Base-by-base conservation (phyloP, 2,329 filamentous ascomycete genomes). In the Mollisia scopiformis region DNA sequence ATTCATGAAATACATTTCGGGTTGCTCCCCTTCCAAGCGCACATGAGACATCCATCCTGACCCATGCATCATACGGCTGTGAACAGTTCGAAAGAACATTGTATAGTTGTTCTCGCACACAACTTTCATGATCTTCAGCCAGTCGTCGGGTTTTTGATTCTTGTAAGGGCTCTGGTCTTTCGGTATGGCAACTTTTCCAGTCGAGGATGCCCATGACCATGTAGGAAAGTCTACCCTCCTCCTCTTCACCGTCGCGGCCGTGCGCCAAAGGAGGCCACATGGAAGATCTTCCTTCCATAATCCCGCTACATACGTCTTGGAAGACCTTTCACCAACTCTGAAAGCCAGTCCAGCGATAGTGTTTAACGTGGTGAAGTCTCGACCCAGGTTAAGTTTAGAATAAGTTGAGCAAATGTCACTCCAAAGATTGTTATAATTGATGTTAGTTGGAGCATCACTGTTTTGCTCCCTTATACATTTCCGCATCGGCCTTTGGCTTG, bases 331-430 rank as follows among this genome's bases (percentile, higher is more conserved):
- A 47, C 33, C 51, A n/a, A 46, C 19, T 7, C 49, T 28, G 13
- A n/a, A 19, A 33, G 57, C 57, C n/a, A 62, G 52, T 39, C 60
- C 56, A 46, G 55, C 55, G 2, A 62, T 55, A 6, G 59, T 55
- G 35, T 41, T 23, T 5, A 58, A 39, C 16, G 35, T 56, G 33
- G 58, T 55, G 5, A 50, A 55, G 8, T 49, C 21, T 7, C 47
- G 5, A 10, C 47, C 58, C 7, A 62, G 50, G 5, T 13, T 25
- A 19, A 53, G 37, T 23, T 30, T 21, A 27, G 58, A 33, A 25
- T 61, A 61, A 6, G 31, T 57, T n/a, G 43, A 19, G 7, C 56
- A 21, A 43, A 61, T 30, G 21, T 6, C n/a, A 11, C 25, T 23
- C 57, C 57, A 58, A 31, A 46, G 8, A 25, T 14, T 46, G 19